Evolutionary conservation across 2,329 filamentous ascomycete species (phyloP).

Genomic region (Botryotinia calthae): DNA sequence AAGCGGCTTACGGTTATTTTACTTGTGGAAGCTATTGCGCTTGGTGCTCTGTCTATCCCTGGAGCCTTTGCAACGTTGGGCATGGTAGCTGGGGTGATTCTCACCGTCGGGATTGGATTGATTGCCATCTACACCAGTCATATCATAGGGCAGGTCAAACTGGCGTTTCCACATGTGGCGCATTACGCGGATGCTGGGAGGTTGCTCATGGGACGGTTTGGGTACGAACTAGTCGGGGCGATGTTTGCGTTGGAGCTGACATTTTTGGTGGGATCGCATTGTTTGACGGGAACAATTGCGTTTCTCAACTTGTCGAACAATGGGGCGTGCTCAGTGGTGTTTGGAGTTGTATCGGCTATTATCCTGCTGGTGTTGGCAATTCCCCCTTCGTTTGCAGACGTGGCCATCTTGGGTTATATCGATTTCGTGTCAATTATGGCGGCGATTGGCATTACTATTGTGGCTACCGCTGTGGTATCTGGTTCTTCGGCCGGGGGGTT

Average conservation of each 20-base stretch:
- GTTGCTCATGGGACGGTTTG: constrained; percentile 50
- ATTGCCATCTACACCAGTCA: constrained; percentile 45
- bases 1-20: background rate
- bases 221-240: constrained; percentile 47
- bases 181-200: constrained; percentile 53
- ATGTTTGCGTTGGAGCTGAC: constrained; percentile 54
- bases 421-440: background rate
- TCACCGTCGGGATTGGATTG: constrained; percentile 30
- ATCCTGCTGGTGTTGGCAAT: constrained; percentile 53
- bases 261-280: constrained; percentile 61
- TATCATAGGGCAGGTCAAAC: constrained; percentile 41
- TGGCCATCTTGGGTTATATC: constrained; percentile 50
- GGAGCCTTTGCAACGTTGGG: constrained; percentile 33
- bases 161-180: constrained; percentile 32
- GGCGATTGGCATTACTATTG: background rate
- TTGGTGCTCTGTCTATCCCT: constrained; percentile 29
- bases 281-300: constrained; percentile 59
- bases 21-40: background rate
- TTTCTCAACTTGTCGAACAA: constrained; percentile 56
- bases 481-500: background rate
- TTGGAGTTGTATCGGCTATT: background rate
- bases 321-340: constrained; percentile 26
- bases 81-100: constrained; percentile 34
- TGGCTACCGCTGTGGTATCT: background rate
- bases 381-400: constrained; percentile 55